Evolutionary conservation across 805 yeast genomes (phyloP).

Genomic region (Metschnikowia cubensis): DNA sequence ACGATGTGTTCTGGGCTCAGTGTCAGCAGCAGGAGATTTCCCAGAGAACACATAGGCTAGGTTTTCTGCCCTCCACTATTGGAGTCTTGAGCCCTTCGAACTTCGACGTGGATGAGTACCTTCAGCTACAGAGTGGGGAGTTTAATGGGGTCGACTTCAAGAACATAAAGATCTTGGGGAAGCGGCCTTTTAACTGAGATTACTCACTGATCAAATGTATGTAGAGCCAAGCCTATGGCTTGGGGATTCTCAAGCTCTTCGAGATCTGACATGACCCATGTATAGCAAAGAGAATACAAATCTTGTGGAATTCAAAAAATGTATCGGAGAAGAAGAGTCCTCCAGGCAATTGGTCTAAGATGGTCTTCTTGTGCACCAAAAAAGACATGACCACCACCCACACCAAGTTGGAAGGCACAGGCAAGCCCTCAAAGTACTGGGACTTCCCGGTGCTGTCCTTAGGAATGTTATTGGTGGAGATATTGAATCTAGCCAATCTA

Average conservation of each 20-base stretch:
- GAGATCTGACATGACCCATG: slow-evolving; percentile 92
- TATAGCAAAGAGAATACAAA: slow-evolving; percentile 56
- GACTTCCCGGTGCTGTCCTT: slow-evolving; percentile 85
- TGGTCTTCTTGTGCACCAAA: slow-evolving; percentile 51
- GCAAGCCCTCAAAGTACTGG: slow-evolving; percentile 92
- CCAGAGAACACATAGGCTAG: slow-evolving; percentile 27
- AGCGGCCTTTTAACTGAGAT: neutral
- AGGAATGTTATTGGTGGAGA: slow-evolving; percentile 88
- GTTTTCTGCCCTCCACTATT: slow-evolving; percentile 21
- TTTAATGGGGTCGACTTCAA: slow-evolving; percentile 23
- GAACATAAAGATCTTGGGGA: slow-evolving; percentile 17
- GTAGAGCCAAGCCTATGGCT: slow-evolving; percentile 44
- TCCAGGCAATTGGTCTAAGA: slow-evolving; percentile 56
- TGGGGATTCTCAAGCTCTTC: slow-evolving; percentile 87
- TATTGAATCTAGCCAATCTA: slow-evolving; percentile 92
- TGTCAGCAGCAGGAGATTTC: slow-evolving; percentile 30
- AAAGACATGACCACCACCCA: slow-evolving; percentile 72
- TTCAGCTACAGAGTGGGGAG: slow-evolving; percentile 25
- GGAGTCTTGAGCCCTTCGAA: slow-evolving; percentile 40
- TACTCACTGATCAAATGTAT: neutral
- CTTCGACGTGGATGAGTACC: slow-evolving; percentile 25
- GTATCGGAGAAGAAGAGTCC: slow-evolving; percentile 57
- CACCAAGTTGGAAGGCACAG: slow-evolving; percentile 83
- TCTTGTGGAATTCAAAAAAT: slow-evolving; percentile 70
- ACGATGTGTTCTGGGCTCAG: slow-evolving; percentile 36